Base-by-base conservation (phyloP, 2,329 filamentous ascomycete genomes). In the Immersiporthe knoxdaviesiana region DNA sequence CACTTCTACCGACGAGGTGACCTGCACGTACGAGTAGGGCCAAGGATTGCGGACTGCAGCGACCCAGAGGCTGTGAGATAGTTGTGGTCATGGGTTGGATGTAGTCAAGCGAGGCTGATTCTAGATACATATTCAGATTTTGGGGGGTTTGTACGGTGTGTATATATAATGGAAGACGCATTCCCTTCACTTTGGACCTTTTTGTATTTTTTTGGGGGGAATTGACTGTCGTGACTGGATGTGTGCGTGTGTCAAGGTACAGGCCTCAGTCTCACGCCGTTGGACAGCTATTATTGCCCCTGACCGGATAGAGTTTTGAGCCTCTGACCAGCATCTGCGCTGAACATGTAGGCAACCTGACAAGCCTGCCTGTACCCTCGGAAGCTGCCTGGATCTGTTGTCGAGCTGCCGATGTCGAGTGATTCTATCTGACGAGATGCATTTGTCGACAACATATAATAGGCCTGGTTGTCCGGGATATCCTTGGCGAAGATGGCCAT, bases 341-440 rank as follows among this genome's bases (percentile, higher is more conserved):
- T 59, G 7, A 59, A 59, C 56, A 59, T 59, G 32, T 21, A 37
- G 32, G 32, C 56, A n/a, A 59, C 18, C 18, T 37, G 30, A 14
- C 21, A 30, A 37, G 2, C 56, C 32, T 59, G 56, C 3, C 2
- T 35, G 8, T 35, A 37, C 32, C 10, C 32, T 12, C 37, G 16
- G 18, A 59, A 24, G 16, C 16, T 12, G 18, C 21, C 56, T n/a
- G 32, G 10, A 37, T 37, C 32, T 24, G 30, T 18, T 14, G 11
- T 37, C 21, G 32, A 37, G 32, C 2, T 21, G 32, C 7, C 32
- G 8, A n/a, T n/a, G 21, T 21, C 39, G 27, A 72, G 60, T 18
- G 71, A 58, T 41, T 72, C 63, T 80, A 86, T 61, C 66, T 73
- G 71, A 30, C 61, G 65, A 8, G 63, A 70, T 41, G 73, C 73